Percentiles rank a stretch among this genome's conserved stretches.
Evolutionary conservation across 1,284 basidiomycete species (phyloP).

Genomic region (Phellopilus nigrolimitatus): DNA sequence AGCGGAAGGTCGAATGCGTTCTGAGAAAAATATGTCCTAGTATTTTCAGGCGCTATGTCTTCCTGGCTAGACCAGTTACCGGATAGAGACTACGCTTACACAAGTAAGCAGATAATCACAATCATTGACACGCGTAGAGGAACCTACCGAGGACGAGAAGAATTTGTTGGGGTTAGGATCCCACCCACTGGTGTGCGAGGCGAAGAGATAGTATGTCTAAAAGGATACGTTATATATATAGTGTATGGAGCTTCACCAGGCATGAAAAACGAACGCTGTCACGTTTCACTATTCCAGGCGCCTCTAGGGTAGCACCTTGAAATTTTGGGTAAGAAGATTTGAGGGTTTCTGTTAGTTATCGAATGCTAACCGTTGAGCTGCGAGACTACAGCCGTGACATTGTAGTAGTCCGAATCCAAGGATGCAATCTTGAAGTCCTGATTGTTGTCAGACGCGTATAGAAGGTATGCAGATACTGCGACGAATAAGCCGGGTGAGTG

Average conservation of each 20-base stretch:
- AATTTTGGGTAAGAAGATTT: not conserved
- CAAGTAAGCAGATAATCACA: not conserved
- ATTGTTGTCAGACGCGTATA: constrained; percentile 65
- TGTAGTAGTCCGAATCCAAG: constrained; percentile 54
- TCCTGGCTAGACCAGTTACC: constrained; percentile 53
- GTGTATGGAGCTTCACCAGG: not conserved
- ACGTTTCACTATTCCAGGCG: constrained; percentile 57
- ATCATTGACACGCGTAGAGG: not conserved
- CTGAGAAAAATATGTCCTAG: constrained; percentile 58
- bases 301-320: constrained; percentile 51
- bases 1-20: constrained; percentile 53
- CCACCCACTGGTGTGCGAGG: constrained; percentile 58
- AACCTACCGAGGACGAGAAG: constrained; percentile 45
- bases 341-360: not conserved
- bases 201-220: constrained; percentile 55
- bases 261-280: constrained; percentile 38
- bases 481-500: constrained; percentile 12
- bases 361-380: constrained; percentile 39
- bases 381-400: constrained; percentile 45
- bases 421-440: constrained; percentile 63
- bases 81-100: constrained; percentile 40
- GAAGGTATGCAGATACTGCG: constrained; percentile 44
- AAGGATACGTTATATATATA: not conserved
- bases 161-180: constrained; percentile 60
- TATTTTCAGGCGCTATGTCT: constrained; percentile 48